Evolutionary conservation across 352 stramenopile species (phyloP).

Genomic region (Saprolegnia parasitica): DNA sequence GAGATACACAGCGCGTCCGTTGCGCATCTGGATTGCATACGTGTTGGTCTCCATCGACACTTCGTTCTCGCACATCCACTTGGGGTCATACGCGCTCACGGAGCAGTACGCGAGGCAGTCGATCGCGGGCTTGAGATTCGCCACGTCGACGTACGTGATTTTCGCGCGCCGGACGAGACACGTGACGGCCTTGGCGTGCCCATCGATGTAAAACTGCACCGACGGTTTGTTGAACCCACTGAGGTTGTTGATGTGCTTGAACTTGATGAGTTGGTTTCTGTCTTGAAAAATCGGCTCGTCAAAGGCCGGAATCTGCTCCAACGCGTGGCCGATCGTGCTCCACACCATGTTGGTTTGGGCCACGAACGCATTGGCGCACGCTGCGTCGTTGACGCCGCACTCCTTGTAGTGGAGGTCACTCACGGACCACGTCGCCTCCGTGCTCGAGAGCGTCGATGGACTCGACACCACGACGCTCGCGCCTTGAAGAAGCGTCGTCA

Average conservation of each 20-base stretch:
- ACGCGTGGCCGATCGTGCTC: constrained; percentile 20
- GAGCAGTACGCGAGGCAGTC: constrained; percentile 32
- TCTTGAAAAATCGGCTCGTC: constrained; percentile 24
- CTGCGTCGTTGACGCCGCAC: constrained; percentile 22
- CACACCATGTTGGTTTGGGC: constrained; percentile 29
- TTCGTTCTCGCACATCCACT: constrained; percentile 33
- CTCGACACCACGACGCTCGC: background rate
- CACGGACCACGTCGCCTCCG: constrained; percentile 27
- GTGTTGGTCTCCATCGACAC: constrained; percentile 6
- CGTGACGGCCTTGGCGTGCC: constrained; percentile 8
- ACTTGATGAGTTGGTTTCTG: constrained; percentile 4
- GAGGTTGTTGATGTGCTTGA: constrained; percentile 33
- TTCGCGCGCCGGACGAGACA: constrained; percentile 27
- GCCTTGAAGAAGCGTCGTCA: constrained; percentile 29
- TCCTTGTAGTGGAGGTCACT: constrained; percentile 28
- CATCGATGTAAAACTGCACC: constrained; percentile 27
- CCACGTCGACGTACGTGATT: background rate
- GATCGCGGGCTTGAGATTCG: constrained; percentile 15
- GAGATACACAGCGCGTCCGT: constrained; percentile 26
- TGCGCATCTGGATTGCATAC: constrained; percentile 29
- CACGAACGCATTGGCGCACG: constrained; percentile 26
- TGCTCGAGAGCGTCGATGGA: background rate
- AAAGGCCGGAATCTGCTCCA: constrained; percentile 26
- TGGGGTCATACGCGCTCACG: constrained; percentile 26
- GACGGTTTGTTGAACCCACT: constrained; percentile 29